Evolutionary conservation across 148 eudicot species (phyloP), one percentile per base, ranked within the genome.

Genomic region (Persicaria maculosa): DNA sequence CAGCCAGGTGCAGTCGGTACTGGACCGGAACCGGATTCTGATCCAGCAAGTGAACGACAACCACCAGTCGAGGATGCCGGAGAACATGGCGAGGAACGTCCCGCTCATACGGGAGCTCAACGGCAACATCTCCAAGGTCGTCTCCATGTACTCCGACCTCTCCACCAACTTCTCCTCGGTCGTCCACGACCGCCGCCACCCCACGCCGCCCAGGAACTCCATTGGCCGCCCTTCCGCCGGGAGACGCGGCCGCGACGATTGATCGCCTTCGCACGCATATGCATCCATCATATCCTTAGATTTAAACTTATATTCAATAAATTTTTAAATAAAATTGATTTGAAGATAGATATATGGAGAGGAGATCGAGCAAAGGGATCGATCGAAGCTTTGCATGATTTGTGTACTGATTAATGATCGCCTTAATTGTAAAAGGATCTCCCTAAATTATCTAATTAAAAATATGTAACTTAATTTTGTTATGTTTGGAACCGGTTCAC

Each of bases 21-120:
- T 91, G 31, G 91, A 89, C 72, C 86, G 79, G 61, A 91, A 91
- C 74, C 73, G 90, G 9, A 77, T 16, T 54, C 15, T 91, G 84
- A 91, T 89, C 45, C 87, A 91, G 76, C 91, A 87, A 50, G 93
- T 88, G 15, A 87, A 91, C 76, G 85, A 91, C 82, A 91, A 91
- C 69, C 97, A 91, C 36, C 86, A 75, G 47, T 89, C 97, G 15
- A 82, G 83, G 79, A 47, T 83, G 22, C 86, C 82, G 3, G 86
- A 82, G 67, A 89, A 87, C 72, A 68, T 89, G 86, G 84, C 74
- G 36, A 84, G 84, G 74, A 89, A 89, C 50, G 90, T 89, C 0
- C 80, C 81, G 16, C 79, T 91, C 15, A 89, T 91, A 71, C 79
- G 80, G 5, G 91, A 89, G 70, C 83, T 91, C 73, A 91, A 89